Evolutionary conservation across 1,284 basidiomycete species (phyloP), one percentile per base, ranked within the genome.

Genomic region (Boletus smithii): DNA sequence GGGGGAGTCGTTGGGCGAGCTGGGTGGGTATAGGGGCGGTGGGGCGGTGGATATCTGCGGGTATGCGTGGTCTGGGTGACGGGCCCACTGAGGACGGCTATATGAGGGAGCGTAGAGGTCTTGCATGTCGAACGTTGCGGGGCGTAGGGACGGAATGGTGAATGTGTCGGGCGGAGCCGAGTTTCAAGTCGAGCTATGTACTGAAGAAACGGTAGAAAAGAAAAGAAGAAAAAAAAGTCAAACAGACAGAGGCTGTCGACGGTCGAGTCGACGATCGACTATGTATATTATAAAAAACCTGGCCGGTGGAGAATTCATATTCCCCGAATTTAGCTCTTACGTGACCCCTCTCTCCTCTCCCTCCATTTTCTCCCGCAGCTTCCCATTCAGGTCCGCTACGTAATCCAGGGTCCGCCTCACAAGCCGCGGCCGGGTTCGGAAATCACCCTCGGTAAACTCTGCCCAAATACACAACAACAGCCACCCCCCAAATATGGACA

Each of bases 21-120:
- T 72, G 50, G 75, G 71, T 0, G 73, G 72, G 62, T 79, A 79
- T 59, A 73, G 61, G 63, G 75, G 58, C 44, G 58, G 54, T 17
- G 57, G 55, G 13, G 61, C 55, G 26, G 62, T 60, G 31, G 55
- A 47, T 48, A 73, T 67, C 50, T 69, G 62, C 26, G 67, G 61
- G 58, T 69, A 70, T 49, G 48, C 31, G 50, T 68, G 64, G 56
- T 70, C 60, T 5, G 61, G 45, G 51, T 66, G 52, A 39, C 63
- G 63, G 7, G 65, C 57, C 60, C 67, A 69, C 48, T 67, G 66
- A 16, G 68, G 55, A 46, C 71, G 73, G 54, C 39, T 33, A 66
- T 80, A 81, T 59, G 77, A 73, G 58, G 79, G 78, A 58, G 83
- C 81, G 68, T 84, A 85, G 72, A 85, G 79, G 74, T 85, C 85